Evolutionary conservation across 2,329 filamentous ascomycete species (phyloP).

Genomic region (Aspergillus ochraceoroseus): DNA sequence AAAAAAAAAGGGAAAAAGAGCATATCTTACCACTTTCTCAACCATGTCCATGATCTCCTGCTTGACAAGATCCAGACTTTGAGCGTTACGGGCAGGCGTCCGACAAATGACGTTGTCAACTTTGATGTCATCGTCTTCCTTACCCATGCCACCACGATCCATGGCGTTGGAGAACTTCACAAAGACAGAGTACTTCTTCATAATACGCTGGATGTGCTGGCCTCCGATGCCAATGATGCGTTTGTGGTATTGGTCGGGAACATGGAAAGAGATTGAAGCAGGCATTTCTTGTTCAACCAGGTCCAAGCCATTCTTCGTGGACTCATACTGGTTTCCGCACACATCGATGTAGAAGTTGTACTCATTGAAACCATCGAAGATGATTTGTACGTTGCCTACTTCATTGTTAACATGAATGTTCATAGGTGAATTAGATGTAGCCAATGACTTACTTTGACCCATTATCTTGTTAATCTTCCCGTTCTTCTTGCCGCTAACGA

Average conservation of each 20-base stretch:
- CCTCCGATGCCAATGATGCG: conserved; percentile 98
- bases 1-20: no score
- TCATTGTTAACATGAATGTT: conserved; percentile 5
- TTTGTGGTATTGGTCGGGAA: conserved; percentile 98
- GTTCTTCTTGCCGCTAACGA: conserved; percentile 99
- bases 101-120: conserved; percentile 99
- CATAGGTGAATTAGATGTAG: conserved; percentile 21
- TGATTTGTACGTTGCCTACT: conserved; percentile 86
- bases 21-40: conserved; percentile 66
- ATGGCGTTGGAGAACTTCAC: conserved; percentile 99
- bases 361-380: conserved; percentile 98
- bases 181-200: conserved; percentile 99
- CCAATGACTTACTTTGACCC: conserved; percentile 72
- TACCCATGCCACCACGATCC: conserved; percentile 88
- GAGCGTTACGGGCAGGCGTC: conserved; percentile 91
- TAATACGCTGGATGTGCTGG: conserved; percentile 97
- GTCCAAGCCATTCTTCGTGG: conserved; percentile 84
- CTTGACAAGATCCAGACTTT: conserved; percentile 94
- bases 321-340: conserved; percentile 84
- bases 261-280: conserved; percentile 97
- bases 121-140: conserved; percentile 96
- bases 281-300: conserved; percentile 99
- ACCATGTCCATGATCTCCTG: conserved; percentile 99
- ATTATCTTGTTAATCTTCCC: conserved; percentile 99
- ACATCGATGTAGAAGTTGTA: conserved; percentile 99